Base-by-base conservation (phyloP, 257 asterid species). In the Verbascum thapsus region DNA sequence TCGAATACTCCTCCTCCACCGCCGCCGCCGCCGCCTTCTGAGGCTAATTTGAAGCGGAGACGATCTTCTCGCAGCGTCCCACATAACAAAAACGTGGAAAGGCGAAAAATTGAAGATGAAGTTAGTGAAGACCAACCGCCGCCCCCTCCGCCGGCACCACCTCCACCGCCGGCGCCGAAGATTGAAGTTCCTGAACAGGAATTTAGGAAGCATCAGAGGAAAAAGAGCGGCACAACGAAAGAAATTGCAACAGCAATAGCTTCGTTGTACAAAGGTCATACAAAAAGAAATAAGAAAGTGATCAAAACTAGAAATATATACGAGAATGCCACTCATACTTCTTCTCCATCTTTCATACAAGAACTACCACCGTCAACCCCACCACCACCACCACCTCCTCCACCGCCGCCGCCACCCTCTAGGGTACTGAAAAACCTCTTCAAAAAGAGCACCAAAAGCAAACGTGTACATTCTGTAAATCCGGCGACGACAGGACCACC, bases 201-300 rank as follows among this genome's bases (percentile, higher is more conserved):
- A 0, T 51, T 26, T 6, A 66, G 58, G 18, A 75, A 60, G 18
- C 64, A 72, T 54, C 79, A 58, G 19, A 23, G 67, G 71, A 79
- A 54, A 63, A 84, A 76, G 67, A 81, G 82, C 16, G 88, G 83
- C 2, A 20, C 80, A 11, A 72, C 76, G 0, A 84, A 81, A 74
- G 91, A 79, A 65, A 16, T 81, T 32, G 79, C 86, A 16, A 73
- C 84, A n/a, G 83, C 82, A 16, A 68, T 84, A 44, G 83, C 79
- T 50, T 81, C 86, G 4, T 43, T 84, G 17, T 81, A 84, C 71
- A 79, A 67, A 18, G 51, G 50, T 4, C 78, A 77, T 52, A 53
- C 64, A 37, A 81, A 81, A 53, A 74, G 73, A 64, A 81, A 74
- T 56, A 81, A 58, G 47, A 81, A 47, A 67, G 57, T 65, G 35